Evolutionary conservation across 2,329 filamentous ascomycete species (phyloP).

Genomic region (Septoria linicola): DNA sequence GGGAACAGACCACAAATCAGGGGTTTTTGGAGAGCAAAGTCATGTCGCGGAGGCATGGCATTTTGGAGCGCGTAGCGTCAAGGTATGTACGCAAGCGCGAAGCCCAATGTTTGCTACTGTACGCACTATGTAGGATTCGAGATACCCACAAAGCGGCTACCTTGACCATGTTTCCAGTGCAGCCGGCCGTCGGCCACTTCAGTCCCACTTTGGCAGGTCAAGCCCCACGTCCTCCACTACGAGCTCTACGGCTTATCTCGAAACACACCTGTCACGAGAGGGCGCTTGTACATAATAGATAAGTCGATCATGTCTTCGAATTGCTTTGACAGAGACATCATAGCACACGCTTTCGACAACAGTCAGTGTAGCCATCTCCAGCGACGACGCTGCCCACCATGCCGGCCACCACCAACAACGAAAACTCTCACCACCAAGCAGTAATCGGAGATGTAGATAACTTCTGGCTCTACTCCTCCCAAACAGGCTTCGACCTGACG

Average conservation of each 20-base stretch:
- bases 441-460: conserved; percentile 44
- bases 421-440: conserved; percentile 20
- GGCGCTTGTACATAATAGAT: no score
- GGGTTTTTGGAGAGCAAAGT: not conserved
- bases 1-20: not conserved
- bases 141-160: not conserved
- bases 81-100: not conserved
- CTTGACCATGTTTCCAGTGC: not conserved
- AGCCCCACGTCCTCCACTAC: not conserved
- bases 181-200: not conserved
- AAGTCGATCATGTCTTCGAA: no score
- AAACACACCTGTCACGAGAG: not conserved
- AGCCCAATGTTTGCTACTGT: not conserved
- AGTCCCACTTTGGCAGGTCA: not conserved
- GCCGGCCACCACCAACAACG: conserved; percentile 2
- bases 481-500: conserved; percentile 49
- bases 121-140: not conserved
- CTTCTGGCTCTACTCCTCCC: conserved; percentile 48
- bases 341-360: no score
- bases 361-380: no score
- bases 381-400: conserved; percentile 1
- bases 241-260: conserved; percentile 4
- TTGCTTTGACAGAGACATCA: no score
- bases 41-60: not conserved
- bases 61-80: not conserved